Conservation (phyloP, 108 stramenopile genomes). For the Epithemia pelagica region DNA sequence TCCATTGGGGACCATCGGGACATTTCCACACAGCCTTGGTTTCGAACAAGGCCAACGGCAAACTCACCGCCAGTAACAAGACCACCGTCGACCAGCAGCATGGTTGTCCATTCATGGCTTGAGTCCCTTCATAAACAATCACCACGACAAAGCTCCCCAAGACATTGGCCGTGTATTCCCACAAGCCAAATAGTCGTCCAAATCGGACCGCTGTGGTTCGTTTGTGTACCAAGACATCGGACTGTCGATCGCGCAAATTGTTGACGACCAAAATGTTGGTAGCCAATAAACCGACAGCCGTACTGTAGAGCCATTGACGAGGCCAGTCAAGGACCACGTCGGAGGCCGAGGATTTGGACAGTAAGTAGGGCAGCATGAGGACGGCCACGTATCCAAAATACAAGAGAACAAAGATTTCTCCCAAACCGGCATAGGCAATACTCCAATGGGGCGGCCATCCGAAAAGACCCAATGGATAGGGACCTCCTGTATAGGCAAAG, state of each 20-base stretch:
- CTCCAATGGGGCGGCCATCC: conserved; percentile 56
- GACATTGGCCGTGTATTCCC: conserved; percentile 49
- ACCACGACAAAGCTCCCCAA: conserved; percentile 36
- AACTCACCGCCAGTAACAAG: conserved; percentile 49
- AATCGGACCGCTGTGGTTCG: conserved; percentile 77
- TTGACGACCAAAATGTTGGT: conserved; percentile 88
- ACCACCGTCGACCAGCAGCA: too few species aligned
- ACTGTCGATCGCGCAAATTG: conserved; percentile 82
- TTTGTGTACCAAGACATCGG: conserved; percentile 68
- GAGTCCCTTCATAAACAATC: conserved; percentile 7
- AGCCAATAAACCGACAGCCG: conserved; percentile 58
- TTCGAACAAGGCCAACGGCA: conserved; percentile 54
- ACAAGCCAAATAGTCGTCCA: conserved; percentile 54
- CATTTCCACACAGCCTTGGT: conserved; percentile 37
- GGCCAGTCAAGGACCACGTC: conserved; percentile 11
- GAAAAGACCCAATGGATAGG: conserved; percentile 83
- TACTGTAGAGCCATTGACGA: conserved; percentile 26
- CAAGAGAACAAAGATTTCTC: conserved; percentile 82
- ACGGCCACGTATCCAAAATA: conserved; percentile 88
- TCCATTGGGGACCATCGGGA: conserved; percentile 70
- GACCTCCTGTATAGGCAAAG: conserved; percentile 84
- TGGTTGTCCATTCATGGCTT: neutral
- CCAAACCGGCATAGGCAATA: conserved; percentile 82
- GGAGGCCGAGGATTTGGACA: neutral
- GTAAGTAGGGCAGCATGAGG: conserved; percentile 53